Percentiles rank a stretch among this genome's conserved stretches.
Evolutionary conservation across 345 rosid genomes (phyloP).

Genomic region (Camelina laxa): DNA sequence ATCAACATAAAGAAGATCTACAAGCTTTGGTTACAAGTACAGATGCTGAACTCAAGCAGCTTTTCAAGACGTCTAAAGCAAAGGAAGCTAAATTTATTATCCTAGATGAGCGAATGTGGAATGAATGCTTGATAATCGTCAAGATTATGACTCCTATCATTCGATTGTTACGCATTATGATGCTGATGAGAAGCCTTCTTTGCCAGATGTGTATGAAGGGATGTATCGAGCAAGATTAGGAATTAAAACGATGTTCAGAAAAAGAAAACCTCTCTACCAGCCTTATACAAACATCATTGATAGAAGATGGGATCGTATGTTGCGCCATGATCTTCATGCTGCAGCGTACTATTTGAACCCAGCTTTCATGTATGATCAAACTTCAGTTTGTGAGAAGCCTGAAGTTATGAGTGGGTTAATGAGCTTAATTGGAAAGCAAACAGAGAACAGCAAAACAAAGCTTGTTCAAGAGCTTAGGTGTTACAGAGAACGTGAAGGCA

Average conservation of each 20-base stretch:
- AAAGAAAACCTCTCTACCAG: background rate
- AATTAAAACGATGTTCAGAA: background rate
- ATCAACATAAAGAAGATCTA: too few relatives aligned
- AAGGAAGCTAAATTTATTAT: too few relatives aligned
- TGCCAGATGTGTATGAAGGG: slow-evolving; percentile 9
- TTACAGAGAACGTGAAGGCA: background rate
- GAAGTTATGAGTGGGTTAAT: background rate
- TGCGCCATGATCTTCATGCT: background rate
- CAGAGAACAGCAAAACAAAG: background rate
- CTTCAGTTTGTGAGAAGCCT: background rate
- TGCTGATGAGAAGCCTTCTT: slow-evolving; percentile 8
- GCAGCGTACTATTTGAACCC: slow-evolving; percentile 1
- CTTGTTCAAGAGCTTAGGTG: background rate
- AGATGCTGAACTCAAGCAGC: too few relatives aligned
- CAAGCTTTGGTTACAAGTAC: too few relatives aligned
- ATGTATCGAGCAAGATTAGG: background rate
- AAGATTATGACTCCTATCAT: too few relatives aligned
- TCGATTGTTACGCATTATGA: background rate
- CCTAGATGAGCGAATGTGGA: too few relatives aligned
- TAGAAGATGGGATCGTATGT: slow-evolving; percentile 13
- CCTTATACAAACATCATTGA: background rate
- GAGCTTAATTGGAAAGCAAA: background rate
- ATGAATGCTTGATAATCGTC: too few relatives aligned
- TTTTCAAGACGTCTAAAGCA: too few relatives aligned
- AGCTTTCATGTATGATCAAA: background rate